Evolutionary conservation across 1,284 basidiomycete genomes (phyloP).

Genomic region (Sphagnurus paluster): DNA sequence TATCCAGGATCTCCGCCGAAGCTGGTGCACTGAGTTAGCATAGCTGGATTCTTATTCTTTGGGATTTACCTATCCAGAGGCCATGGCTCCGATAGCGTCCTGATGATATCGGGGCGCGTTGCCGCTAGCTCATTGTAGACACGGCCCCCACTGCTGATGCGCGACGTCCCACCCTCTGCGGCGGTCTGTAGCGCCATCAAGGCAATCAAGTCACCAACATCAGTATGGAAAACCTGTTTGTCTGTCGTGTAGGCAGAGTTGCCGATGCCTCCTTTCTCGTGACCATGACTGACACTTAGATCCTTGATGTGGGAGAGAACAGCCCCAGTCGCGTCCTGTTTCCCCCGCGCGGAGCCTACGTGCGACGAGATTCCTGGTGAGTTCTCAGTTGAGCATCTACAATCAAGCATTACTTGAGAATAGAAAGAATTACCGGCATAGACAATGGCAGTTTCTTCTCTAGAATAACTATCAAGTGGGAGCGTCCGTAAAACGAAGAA

Average conservation of each 20-base stretch:
- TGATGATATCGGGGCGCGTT: slow-evolving; percentile 44
- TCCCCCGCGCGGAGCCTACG: slow-evolving; percentile 40
- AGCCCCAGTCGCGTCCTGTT: slow-evolving; percentile 40
- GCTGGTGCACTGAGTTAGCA: slow-evolving; percentile 28
- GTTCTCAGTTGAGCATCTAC: not conserved
- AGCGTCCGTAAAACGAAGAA: slow-evolving; percentile 41
- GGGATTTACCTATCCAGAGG: slow-evolving; percentile 40
- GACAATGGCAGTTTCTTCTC: slow-evolving; percentile 33
- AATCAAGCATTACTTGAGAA: not conserved
- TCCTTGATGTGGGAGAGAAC: slow-evolving; percentile 50
- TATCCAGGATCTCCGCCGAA: slow-evolving; percentile 41
- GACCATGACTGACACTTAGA: slow-evolving; percentile 37
- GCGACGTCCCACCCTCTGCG: slow-evolving; percentile 42
- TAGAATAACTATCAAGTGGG: slow-evolving; percentile 35
- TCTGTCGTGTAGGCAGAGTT: slow-evolving; percentile 48
- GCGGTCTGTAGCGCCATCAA: slow-evolving; percentile 41
- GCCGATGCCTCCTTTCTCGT: slow-evolving; percentile 39
- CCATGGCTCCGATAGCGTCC: slow-evolving; percentile 41
- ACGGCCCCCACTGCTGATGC: slow-evolving; percentile 40
- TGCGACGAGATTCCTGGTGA: slow-evolving; percentile 40
- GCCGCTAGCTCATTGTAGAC: slow-evolving; percentile 47
- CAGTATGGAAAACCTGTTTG: slow-evolving; percentile 49
- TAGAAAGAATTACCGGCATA: slow-evolving; percentile 27
- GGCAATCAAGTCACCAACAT: slow-evolving; percentile 44
- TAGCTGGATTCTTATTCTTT: too few species aligned